Percentiles rank a stretch among this genome's conserved stretches.
These are phyloP conservation scores for Cordyceps cateniannulata DNA, from an alignment of 2,329 filamentous ascomycete genomes.

Conservation along the genomic window DNA sequence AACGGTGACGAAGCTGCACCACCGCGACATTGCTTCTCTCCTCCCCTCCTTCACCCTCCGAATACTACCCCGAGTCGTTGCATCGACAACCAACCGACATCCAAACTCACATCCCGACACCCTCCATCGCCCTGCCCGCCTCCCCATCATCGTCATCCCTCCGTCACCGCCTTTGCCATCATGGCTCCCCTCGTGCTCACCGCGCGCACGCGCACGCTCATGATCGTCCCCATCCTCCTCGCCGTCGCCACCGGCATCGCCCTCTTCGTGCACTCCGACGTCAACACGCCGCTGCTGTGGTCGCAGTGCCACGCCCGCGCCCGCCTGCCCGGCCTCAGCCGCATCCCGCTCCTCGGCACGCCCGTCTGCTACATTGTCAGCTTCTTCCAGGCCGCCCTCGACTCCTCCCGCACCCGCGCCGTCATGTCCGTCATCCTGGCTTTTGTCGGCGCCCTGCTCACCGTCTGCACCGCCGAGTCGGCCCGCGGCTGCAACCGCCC, in stretches of 20 bases:
- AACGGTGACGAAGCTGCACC: background rate
- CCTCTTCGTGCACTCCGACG: conserved; percentile 41
- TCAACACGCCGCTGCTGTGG: conserved; percentile 46
- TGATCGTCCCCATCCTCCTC: conserved; percentile 43
- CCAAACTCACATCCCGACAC: too few species aligned
- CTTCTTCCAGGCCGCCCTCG: conserved; percentile 40
- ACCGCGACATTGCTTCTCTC: background rate
- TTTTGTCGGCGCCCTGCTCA: conserved; percentile 41
- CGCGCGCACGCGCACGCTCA: conserved; percentile 41
- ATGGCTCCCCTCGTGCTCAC: conserved; percentile 9
- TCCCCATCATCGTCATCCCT: background rate
- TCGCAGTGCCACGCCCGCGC: conserved; percentile 46
- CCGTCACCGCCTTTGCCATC: background rate
- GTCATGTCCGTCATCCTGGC: conserved; percentile 36
- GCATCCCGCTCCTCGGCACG: conserved; percentile 38
- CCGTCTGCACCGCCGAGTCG: conserved; percentile 43
- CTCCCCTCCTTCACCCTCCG: background rate
- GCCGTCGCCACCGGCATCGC: conserved; percentile 33
- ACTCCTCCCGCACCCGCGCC: conserved; percentile 33
- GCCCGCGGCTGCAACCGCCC: conserved; percentile 36
- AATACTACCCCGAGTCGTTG: background rate
- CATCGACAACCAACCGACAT: background rate
- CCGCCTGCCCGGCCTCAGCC: conserved; percentile 37
- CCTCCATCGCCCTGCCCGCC: too few species aligned
- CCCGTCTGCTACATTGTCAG: conserved; percentile 44